Base-by-base conservation (phyloP, 805 yeast species). In the Zygosaccharomyces siamensis region DNA sequence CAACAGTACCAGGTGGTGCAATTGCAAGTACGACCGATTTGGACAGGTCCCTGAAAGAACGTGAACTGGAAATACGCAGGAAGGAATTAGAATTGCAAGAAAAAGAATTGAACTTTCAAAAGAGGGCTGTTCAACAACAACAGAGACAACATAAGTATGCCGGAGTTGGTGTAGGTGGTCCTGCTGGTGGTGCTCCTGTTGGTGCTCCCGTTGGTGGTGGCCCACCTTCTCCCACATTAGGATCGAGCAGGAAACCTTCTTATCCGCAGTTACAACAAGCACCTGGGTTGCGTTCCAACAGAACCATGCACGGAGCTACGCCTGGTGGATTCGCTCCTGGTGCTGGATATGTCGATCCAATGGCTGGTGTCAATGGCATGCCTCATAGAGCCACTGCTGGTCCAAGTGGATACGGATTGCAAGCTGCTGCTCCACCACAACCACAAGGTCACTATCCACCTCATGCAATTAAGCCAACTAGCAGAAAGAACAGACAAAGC, bases 41-140 rank as follows among this genome's bases (percentile, higher is more conserved):
- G 28, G 60, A 57, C 27, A 54, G 46, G 16, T 27, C 56, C 3
- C 39, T 66, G 41, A 60, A 62, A 43, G 64, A 61, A 42, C 61
- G 64, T 32, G 69, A 66, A 40, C 43, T 67, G 33, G 69, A 66
- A 39, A 47, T 67, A 23, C 63, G 64, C 33, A 59, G 56, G 33
- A 64, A 60, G 46, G 71, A 67, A 48, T 45, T 67, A 40, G 65
- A 65, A 24, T 50, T 67, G 51, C 67, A 66, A 57, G 70, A 67
- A 49, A 58, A 65, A 7, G 70, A 67, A 52, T 41, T 63, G 26
- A 66, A 63, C 26, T 54, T 62, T 6, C 64, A 63, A 55, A 64
- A 57, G 51, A 56, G 59, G 26, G 57, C 67, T 4, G 57, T 61
- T 11, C 61, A 60, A 46, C 57, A 57, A 38, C 58, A 49, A 40